Percentiles rank a stretch among this genome's conserved stretches.
Conservation (phyloP, 768 basidiomycete genomes). For the Suillus americanus region DNA sequence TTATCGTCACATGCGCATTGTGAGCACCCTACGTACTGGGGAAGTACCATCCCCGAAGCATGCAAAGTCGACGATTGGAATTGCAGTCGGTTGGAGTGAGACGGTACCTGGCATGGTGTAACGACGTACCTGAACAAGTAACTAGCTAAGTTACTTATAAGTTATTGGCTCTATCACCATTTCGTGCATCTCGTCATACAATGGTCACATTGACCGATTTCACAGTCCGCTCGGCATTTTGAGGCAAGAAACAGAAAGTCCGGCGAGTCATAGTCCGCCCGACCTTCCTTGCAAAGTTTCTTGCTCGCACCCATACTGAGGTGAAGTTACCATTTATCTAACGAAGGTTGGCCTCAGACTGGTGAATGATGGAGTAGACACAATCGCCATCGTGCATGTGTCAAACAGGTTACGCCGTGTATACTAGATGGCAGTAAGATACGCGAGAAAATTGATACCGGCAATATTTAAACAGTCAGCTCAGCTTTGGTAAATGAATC, state of each 20-base stretch:
- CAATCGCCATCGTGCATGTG: not conserved
- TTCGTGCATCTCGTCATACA: not conserved
- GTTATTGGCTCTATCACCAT: not conserved
- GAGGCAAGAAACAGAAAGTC: not conserved
- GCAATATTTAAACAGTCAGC: not conserved
- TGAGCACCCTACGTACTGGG: conserved; percentile 1
- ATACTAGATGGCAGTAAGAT: not conserved
- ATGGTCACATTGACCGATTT: not conserved
- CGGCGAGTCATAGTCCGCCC: not conserved
- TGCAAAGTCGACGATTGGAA: conserved; percentile 16
- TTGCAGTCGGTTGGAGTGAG: not conserved
- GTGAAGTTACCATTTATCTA: not conserved
- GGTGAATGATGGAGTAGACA: not conserved
- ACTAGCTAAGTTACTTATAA: not conserved
- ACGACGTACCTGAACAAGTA: not conserved
- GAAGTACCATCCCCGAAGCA: conserved; percentile 15
- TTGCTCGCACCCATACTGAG: no score
- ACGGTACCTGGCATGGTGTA: not conserved
- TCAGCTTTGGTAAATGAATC: not conserved
- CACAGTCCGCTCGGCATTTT: not conserved
- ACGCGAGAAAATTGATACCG: not conserved
- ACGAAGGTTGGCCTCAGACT: not conserved
- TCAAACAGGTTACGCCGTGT: not conserved
- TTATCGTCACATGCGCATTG: not conserved
- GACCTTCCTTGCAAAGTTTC: not conserved